These are phyloP conservation scores for Leucocoprinus leucothites DNA, from an alignment of 768 basidiomycete genomes.

Conservation along the genomic window DNA sequence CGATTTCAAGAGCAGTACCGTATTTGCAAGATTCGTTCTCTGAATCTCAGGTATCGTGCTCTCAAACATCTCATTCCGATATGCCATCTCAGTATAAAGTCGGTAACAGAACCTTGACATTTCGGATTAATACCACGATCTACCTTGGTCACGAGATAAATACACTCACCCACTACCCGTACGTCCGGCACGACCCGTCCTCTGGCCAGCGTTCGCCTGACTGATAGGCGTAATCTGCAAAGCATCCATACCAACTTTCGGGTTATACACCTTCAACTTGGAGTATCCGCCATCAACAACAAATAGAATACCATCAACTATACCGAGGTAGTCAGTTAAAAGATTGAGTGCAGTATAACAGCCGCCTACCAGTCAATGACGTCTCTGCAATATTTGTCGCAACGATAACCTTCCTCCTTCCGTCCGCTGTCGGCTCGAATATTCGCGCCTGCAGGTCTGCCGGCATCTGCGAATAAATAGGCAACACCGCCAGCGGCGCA, in stretches of 20 bases:
- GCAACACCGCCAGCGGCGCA: slow-evolving; percentile 82
- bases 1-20: slow-evolving; percentile 90
- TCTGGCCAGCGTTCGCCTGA: slow-evolving; percentile 96
- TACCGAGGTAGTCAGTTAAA: slow-evolving; percentile 13
- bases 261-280: slow-evolving; percentile 98
- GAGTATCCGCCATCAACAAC: slow-evolving; percentile 97
- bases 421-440: slow-evolving; percentile 91
- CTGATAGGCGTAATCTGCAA: slow-evolving; percentile 98
- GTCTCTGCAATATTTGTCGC: slow-evolving; percentile 99
- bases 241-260: slow-evolving; percentile 99
- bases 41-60: slow-evolving; percentile 99
- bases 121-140: not conserved
- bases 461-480: slow-evolving; percentile 99
- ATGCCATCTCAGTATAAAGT: slow-evolving; percentile 96
- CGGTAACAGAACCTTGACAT: slow-evolving; percentile 87
- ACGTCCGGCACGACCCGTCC: slow-evolving; percentile 93
- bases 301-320: slow-evolving; percentile 96
- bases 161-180: slow-evolving; percentile 86
- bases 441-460: slow-evolving; percentile 98
- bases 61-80: slow-evolving; percentile 90
- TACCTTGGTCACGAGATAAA: not conserved
- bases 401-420: slow-evolving; percentile 94
- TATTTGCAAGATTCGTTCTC: slow-evolving; percentile 95
- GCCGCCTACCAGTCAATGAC: slow-evolving; percentile 83
- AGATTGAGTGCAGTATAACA: not conserved